Base-by-base conservation (phyloP, 306 rosid species). In the Styphnolobium japonicum region DNA sequence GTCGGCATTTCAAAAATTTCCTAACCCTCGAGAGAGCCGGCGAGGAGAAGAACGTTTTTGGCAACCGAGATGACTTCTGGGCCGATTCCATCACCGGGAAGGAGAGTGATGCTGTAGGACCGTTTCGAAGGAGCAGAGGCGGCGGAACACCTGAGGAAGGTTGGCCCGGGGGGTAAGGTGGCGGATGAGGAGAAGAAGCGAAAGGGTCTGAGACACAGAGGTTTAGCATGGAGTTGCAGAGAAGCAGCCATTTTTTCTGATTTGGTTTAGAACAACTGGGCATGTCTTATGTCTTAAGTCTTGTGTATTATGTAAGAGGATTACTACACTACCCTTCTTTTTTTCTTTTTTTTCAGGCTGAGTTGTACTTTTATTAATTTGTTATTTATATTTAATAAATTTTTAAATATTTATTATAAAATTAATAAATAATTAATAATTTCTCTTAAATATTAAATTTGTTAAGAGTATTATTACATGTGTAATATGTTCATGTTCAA, bases 61-160 rank as follows among this genome's bases (percentile, higher is more conserved):
- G 98, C 97, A 70, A 94, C 92, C 34, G 97, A 81, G 70, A 90
- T 83, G 21, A 94, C 93, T 75, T 94, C 98, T 0, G 97, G 97
- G 37, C 98, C 98, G 82, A 95, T 90, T 53, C 98, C 98, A 60
- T 95, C 98, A 43, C 98, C 98, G 7, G 97, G 98, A 64, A 92
- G 97, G 31, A 91, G 80, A 71, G 98, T 90, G 84, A 95, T 82
- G 27, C 78, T 25, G 87, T 91, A 92, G 21, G 89, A 87, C 21
- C 92, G 86, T 63, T 85, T 89, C 2, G 92, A 60, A 19, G 88
- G 76, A 58, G 88, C 31, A 11, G 90, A 75, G 10, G 91, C 82
- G 53, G 90, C 87, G 69, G 66, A 83, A 73, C 94, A 86, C 22
- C 71, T 76, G 31, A 93, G 27, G 73, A 89, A 68, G 22, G 61